Evolutionary conservation across 306 rosid genomes (phyloP), one percentile per base, ranked within the genome.

Genomic region (Quillaja saponaria): DNA sequence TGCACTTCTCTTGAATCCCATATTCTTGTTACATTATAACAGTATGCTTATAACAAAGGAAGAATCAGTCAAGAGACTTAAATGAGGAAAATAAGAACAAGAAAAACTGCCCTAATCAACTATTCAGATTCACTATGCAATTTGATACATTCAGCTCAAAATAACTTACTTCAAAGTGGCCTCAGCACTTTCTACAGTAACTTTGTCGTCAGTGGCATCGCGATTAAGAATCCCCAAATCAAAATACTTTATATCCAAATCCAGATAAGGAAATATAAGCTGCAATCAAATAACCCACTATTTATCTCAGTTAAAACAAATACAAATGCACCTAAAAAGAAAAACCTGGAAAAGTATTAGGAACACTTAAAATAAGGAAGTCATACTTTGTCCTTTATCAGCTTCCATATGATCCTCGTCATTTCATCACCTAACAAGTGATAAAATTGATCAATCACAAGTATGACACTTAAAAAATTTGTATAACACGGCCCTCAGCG

Each of bases 121-220:
- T 28, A 58, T n/a, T 35, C 49, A 8, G 11, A 49, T 15, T 33
- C 47, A 58, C 18, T 55, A 18, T 31, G n/a, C n/a, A n/a, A n/a
- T n/a, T n/a, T n/a, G n/a, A n/a, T n/a, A n/a, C n/a, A n/a, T n/a
- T n/a, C n/a, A n/a, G n/a, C n/a, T n/a, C n/a, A 25, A 25, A 25
- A 25, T 25, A 13, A 80, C 97, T 80, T 25, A 89, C 95, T 85
- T 87, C 44, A 89, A 88, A 74, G 99, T 39, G 35, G 97, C 99
- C 78, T 86, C 94, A 12, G 95, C 97, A 58, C 97, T 87, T 71
- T 92, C 99, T 6, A 85, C 80, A 0, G 99, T 92, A 68, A 92
- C 95, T 73, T 70, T 83, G 72, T 89, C 99, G 50, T 71, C 90
- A 2, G 99, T 92, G 4, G 96, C 96, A 34, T 89, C 91, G 0